Base-by-base conservation (phyloP, 495 filamentous ascomycete genomes). In the Hypoxylon lienhwacheense region DNA sequence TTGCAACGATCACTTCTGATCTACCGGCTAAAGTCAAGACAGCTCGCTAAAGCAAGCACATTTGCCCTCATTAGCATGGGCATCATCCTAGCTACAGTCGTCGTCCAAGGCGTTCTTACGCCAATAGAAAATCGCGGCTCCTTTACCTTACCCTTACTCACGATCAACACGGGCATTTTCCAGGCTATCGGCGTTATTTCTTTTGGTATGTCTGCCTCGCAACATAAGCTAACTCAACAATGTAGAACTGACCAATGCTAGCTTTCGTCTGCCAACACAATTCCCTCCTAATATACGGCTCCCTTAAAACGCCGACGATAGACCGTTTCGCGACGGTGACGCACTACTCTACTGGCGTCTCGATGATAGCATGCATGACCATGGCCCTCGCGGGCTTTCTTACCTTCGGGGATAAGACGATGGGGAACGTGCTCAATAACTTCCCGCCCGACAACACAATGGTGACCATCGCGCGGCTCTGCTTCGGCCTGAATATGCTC, bases 401-500 rank as follows among this genome's bases (percentile, higher is more conserved):
- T 10, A 91, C 85, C 32, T 98, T 98, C 56, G 91, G 95, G 44
- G 88, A 91, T 63, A 83, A 86, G 52, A 97, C 93, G 0, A 75
- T 89, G 62, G 93, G 93, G 47, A 97, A 98, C 67, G 90, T 98
- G 29, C 83, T 98, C 47, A 98, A 98, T 73, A 98, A 98, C 71
- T 97, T 98, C 66, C 90, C 93, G 3, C 76, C 81, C 5, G 81
- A 90, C 64, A 97, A 95, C 68, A 80, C 85, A 52, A 82, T 97
- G 80, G 88, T 97, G 57, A 98, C 97, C 68, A 82, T 97, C 45
- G 93, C 93, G 32, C 83, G 93, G 61, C 76, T 98, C 60, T 96
- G 90, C 67, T 96, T 98, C 59, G 93, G 95, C 3, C 73, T 97
- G 47, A 98, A 98, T 75, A 98, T 98, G 93, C 82, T 98, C 54